A percentile compares a stretch with the other conserved stretches of the same genome.
These are phyloP conservation scores for Sicyos edulis DNA, from an alignment of 306 rosid genomes.

Conservation along the genomic window DNA sequence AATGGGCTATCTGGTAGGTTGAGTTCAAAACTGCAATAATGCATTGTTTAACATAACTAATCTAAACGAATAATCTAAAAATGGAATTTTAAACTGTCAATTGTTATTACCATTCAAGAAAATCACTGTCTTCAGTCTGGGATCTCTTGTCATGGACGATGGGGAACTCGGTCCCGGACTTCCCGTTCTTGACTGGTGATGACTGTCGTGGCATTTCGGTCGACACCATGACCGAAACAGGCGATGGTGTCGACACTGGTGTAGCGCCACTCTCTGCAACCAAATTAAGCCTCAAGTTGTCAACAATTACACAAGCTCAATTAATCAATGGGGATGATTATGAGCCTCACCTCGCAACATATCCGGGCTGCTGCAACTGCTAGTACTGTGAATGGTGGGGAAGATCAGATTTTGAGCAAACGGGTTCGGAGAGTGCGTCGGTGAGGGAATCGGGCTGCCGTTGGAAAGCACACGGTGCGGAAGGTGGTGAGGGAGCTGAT, in stretches of 20 bases:
- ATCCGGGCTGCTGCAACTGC: constrained; percentile 9
- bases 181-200: constrained; percentile 15
- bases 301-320: neutral
- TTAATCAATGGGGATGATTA: neutral
- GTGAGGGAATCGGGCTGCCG: constrained; percentile 72
- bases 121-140: constrained; percentile 42
- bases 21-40: constrained; percentile 74
- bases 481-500: constrained; percentile 7
- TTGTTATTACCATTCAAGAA: constrained; percentile 55
- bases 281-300: neutral
- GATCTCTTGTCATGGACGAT: constrained; percentile 40
- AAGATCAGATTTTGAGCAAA: constrained; percentile 43
- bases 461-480: constrained; percentile 46
- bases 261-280: constrained; percentile 43
- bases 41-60: neutral
- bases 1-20: constrained; percentile 96
- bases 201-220: constrained; percentile 33
- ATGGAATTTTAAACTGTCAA: neutral
- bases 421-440: constrained; percentile 55
- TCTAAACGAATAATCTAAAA: neutral
- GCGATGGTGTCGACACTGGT: neutral
- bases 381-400: constrained; percentile 38
- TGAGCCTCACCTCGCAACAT: constrained; percentile 1
- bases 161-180: constrained; percentile 27
- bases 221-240: neutral